phyloP scores from a whole-genome alignment of 805 yeast species.

The Kockiozyma suomiensis region DNA sequence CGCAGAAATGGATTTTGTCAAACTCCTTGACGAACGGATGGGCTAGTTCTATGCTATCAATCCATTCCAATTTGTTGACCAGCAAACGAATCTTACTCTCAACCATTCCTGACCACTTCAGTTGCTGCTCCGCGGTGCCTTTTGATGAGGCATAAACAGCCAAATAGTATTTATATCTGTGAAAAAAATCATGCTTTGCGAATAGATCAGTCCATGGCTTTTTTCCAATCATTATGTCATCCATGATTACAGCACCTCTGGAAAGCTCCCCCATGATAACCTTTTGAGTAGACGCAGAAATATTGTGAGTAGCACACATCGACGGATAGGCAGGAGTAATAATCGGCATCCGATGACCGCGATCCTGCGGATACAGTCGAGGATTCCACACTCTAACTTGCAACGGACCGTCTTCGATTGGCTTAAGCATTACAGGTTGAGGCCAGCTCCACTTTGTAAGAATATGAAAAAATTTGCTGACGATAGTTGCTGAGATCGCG shows the following conservation, averaged over 20 bases:
- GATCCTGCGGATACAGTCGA: conserved; percentile 80
- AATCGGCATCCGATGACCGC: conserved; percentile 93
- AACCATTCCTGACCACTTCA: conserved; percentile 90
- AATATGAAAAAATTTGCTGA: conserved; percentile 86
- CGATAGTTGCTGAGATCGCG: conserved; percentile 88
- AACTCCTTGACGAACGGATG: conserved; percentile 88
- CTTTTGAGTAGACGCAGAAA: conserved; percentile 82
- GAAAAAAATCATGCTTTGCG: conserved; percentile 78
- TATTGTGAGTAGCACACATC: conserved; percentile 98
- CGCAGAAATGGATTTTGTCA: conserved; percentile 54
- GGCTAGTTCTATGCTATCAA: conserved; percentile 75
- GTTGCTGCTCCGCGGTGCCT: conserved; percentile 76
- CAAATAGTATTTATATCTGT: conserved; percentile 80
- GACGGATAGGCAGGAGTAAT: conserved; percentile 98
- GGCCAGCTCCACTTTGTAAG: conserved; percentile 97
- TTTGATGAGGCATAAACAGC: conserved; percentile 78
- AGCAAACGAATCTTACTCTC: conserved; percentile 82
- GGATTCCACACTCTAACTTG: conserved; percentile 99
- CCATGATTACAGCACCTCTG: conserved; percentile 73
- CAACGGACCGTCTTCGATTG: conserved; percentile 94
- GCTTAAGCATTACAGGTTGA: conserved; percentile 90
- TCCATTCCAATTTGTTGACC: conserved; percentile 78
- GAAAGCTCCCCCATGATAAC: conserved; percentile 77
- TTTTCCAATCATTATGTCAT: conserved; percentile 64
- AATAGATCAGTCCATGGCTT: conserved; percentile 76